A percentile compares a stretch with the other conserved stretches of the same genome.
These are phyloP conservation scores for Heritiera littoralis DNA, from an alignment of 345 rosid species.

Conservation along the genomic window DNA sequence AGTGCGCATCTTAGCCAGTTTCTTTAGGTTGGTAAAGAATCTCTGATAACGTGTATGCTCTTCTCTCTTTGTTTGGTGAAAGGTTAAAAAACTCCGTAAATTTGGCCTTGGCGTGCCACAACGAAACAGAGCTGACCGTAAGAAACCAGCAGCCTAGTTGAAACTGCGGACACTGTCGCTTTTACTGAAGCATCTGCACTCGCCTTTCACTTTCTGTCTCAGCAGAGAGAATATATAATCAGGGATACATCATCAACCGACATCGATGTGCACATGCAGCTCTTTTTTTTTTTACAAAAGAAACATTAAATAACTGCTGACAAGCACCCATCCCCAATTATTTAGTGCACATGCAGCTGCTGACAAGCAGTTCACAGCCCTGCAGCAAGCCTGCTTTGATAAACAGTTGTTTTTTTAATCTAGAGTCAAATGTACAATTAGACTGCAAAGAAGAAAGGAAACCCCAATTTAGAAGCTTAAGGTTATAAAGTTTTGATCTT, in stretches of 20 bases:
- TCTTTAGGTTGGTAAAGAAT: slow-evolving; percentile 27
- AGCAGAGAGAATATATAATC: not conserved
- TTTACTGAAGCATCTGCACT: not conserved
- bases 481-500: too few relatives aligned
- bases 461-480: too few relatives aligned
- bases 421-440: too few relatives aligned
- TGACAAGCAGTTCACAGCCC: not conserved
- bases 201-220: not conserved
- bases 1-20: slow-evolving; percentile 10
- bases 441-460: too few relatives aligned
- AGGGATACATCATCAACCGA: not conserved
- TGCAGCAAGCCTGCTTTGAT: too few relatives aligned
- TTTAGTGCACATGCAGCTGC: not conserved
- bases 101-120: not conserved
- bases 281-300: too few relatives aligned
- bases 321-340: too few relatives aligned
- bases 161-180: not conserved
- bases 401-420: too few relatives aligned
- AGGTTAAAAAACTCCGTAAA: not conserved
- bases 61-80: not conserved
- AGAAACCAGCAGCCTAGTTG: not conserved
- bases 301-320: too few relatives aligned
- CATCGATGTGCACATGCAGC: not conserved
- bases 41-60: slow-evolving; percentile 23
- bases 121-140: not conserved